Percentiles rank a stretch among this genome's conserved stretches.
Evolutionary conservation across 768 basidiomycete species (phyloP).

Genomic region (Tremella yokohamensis): DNA sequence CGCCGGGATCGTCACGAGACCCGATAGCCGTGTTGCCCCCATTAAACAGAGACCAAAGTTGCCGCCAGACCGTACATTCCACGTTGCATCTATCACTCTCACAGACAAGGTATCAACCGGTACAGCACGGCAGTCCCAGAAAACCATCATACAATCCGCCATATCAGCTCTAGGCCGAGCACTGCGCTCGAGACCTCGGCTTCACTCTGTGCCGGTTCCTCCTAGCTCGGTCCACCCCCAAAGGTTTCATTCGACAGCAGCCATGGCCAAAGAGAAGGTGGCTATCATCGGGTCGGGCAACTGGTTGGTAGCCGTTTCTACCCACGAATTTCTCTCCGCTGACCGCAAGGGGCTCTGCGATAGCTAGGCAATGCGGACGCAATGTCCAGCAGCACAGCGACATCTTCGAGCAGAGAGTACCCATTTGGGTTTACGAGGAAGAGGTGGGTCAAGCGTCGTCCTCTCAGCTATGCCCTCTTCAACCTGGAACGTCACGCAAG

Average conservation of each 20-base stretch:
- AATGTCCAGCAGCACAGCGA: slow-evolving; percentile 51
- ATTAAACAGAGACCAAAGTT: too few relatives aligned
- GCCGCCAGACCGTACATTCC: too few relatives aligned
- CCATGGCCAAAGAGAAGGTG: slow-evolving; percentile 48
- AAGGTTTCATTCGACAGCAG: slow-evolving; percentile 2
- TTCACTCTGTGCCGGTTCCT: too few relatives aligned
- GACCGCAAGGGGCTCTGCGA: slow-evolving; percentile 52
- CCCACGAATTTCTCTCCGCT: slow-evolving; percentile 2
- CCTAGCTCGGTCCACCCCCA: background rate
- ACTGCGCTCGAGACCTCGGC: too few relatives aligned
- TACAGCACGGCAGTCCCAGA: too few relatives aligned
- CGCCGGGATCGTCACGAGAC: too few relatives aligned
- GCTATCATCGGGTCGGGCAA: slow-evolving; percentile 52
- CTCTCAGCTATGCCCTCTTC: background rate
- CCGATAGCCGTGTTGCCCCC: too few relatives aligned
- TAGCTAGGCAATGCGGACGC: slow-evolving; percentile 50
- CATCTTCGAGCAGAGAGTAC: slow-evolving; percentile 52
- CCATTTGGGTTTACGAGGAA: slow-evolving; percentile 56
- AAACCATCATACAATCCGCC: too few relatives aligned
- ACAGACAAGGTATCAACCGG: too few relatives aligned
- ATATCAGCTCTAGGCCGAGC: too few relatives aligned
- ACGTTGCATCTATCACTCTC: too few relatives aligned
- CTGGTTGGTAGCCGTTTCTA: slow-evolving; percentile 36
- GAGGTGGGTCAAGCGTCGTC: slow-evolving; percentile 38
- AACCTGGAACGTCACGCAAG: background rate